Conservation (phyloP, 2,329 filamentous ascomycete species). For the Lachnellula cervina region DNA sequence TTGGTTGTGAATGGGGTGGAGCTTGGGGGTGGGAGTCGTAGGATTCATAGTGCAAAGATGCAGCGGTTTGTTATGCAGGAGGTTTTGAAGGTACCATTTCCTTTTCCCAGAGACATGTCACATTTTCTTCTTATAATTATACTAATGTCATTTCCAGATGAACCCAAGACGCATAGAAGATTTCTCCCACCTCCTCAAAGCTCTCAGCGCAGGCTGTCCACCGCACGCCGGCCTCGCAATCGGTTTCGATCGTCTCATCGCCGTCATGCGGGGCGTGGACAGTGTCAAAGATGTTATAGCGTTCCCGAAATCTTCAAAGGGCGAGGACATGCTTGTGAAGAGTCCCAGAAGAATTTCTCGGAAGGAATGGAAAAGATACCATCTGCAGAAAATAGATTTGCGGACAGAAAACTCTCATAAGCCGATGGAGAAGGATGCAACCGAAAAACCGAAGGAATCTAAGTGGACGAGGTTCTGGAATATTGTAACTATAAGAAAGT, state of each 20-base stretch:
- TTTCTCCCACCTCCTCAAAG: slow-evolving; percentile 80
- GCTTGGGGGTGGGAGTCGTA: slow-evolving; percentile 84
- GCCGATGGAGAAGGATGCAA: not conserved
- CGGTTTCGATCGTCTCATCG: slow-evolving; percentile 82
- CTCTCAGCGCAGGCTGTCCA: slow-evolving; percentile 79
- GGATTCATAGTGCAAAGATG: slow-evolving; percentile 79
- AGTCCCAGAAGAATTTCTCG: slow-evolving; percentile 67
- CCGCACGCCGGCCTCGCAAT: slow-evolving; percentile 92
- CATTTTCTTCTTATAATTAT: not conserved
- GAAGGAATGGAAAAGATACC: slow-evolving; percentile 35
- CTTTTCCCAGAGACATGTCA: not conserved
- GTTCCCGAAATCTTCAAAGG: slow-evolving; percentile 89
- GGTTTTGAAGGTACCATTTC: slow-evolving; percentile 54
- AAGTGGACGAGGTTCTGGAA: not conserved
- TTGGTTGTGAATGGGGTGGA: slow-evolving; percentile 94
- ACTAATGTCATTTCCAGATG: slow-evolving; percentile 20
- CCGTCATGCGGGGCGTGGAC: slow-evolving; percentile 69
- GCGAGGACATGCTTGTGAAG: slow-evolving; percentile 78
- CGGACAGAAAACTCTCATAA: not conserved
- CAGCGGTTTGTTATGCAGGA: slow-evolving; percentile 83
- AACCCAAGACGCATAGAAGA: slow-evolving; percentile 62
- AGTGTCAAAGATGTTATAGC: slow-evolving; percentile 92
- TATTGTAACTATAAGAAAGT: not conserved
- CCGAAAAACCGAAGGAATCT: not conserved
- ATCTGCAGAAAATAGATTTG: slow-evolving; percentile 7